Percentiles rank a stretch among this genome's conserved stretches.
These are phyloP conservation scores for Trichosporon sp. DNA, from an alignment of 1,284 basidiomycete genomes.

Conservation along the genomic window DNA sequence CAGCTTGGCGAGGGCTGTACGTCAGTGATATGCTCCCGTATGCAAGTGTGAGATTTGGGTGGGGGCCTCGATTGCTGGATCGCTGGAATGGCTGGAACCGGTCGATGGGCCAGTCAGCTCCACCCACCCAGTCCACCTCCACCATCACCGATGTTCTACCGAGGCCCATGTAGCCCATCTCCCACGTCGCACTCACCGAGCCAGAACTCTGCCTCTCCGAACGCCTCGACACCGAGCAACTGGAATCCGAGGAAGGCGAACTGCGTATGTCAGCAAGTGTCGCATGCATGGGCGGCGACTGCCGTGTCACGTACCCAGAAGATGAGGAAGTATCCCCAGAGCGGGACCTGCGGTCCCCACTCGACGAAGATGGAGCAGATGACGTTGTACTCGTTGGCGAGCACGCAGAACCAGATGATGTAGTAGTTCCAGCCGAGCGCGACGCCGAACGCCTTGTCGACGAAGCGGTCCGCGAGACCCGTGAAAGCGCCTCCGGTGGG, in stretches of 20 bases:
- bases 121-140: conserved; percentile 3
- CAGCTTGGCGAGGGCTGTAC: conserved; percentile 33
- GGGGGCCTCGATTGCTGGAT: no score
- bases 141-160: conserved; percentile 5
- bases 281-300: conserved; percentile 18
- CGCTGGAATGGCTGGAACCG: neutral
- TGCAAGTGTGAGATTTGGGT: no score
- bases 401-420: conserved; percentile 37
- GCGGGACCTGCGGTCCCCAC: conserved; percentile 34
- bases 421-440: conserved; percentile 42
- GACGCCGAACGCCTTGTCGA: conserved; percentile 35
- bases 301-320: conserved; percentile 32
- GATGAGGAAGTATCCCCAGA: conserved; percentile 36
- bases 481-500: conserved; percentile 37
- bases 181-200: conserved; percentile 17
- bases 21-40: neutral
- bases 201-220: conserved; percentile 39
- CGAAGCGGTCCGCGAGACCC: conserved; percentile 35
- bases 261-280: conserved; percentile 35
- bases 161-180: neutral
- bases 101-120: neutral
- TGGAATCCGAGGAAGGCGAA: conserved; percentile 42
- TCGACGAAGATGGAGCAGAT: conserved; percentile 31
- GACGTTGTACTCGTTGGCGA: conserved; percentile 44
- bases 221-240: conserved; percentile 39